Evolutionary conservation across 1,139 yeast species (phyloP).

Genomic region (Debaryomycetaceae sp.): DNA sequence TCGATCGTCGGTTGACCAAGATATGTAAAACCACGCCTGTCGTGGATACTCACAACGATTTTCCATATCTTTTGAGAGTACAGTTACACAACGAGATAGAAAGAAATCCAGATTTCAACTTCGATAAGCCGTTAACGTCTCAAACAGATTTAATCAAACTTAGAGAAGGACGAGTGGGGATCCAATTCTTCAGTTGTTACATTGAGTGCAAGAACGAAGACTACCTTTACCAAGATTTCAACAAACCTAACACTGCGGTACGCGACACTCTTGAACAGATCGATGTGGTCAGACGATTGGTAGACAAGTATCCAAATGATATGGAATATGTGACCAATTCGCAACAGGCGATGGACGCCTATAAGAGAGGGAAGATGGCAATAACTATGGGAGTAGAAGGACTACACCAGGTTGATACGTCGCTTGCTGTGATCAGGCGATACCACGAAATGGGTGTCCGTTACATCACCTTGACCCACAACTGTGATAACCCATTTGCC

Average conservation of each 20-base stretch:
- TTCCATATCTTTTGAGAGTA: slow-evolving; percentile 39
- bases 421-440: slow-evolving; percentile 45
- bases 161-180: slow-evolving; percentile 37
- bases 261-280: slow-evolving; percentile 53
- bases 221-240: slow-evolving; percentile 36
- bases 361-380: slow-evolving; percentile 33
- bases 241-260: slow-evolving; percentile 37
- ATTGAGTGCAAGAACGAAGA: slow-evolving; percentile 42
- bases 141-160: slow-evolving; percentile 41
- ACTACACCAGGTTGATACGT: slow-evolving; percentile 47
- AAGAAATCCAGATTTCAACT: slow-evolving; percentile 23
- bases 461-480: slow-evolving; percentile 51
- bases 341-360: slow-evolving; percentile 34
- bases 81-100: slow-evolving; percentile 41
- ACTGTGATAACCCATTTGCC: slow-evolving; percentile 55
- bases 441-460: slow-evolving; percentile 48
- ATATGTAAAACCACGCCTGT: slow-evolving; percentile 21
- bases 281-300: slow-evolving; percentile 45
- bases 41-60: slow-evolving; percentile 49
- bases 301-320: slow-evolving; percentile 32
- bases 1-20: too few species aligned
- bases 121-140: slow-evolving; percentile 27
- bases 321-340: slow-evolving; percentile 36
- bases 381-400: slow-evolving; percentile 53
- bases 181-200: slow-evolving; percentile 46